A percentile compares a stretch with the other conserved stretches of the same genome.
Conservation (phyloP, 495 filamentous ascomycete species). For the Neurospora sp. region DNA sequence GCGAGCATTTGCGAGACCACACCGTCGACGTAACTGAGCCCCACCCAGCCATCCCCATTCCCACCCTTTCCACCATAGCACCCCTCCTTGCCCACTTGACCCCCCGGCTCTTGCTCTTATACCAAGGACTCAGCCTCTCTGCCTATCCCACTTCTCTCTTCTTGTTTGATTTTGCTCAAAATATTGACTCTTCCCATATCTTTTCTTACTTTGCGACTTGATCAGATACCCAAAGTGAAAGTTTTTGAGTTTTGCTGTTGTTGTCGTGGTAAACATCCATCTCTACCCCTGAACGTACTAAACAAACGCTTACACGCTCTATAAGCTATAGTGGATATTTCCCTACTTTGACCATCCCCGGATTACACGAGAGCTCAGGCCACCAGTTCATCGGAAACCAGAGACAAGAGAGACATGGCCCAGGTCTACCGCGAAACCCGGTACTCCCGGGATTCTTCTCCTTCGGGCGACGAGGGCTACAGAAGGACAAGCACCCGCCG, state of each 20-base stretch:
- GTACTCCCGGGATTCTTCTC: slow-evolving; percentile 35
- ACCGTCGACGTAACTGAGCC: not conserved
- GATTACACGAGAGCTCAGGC: not conserved
- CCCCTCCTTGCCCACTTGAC: not conserved
- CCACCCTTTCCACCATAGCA: not conserved
- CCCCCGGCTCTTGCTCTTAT: not conserved
- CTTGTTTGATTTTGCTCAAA: not conserved
- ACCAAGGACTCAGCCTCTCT: not conserved
- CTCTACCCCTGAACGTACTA: not conserved
- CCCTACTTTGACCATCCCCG: not conserved
- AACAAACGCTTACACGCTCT: not conserved
- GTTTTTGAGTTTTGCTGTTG: not conserved
- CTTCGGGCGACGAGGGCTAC: slow-evolving; percentile 38
- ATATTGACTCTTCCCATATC: not conserved
- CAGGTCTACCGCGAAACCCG: slow-evolving; percentile 39
- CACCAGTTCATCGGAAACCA: not conserved
- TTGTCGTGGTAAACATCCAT: not conserved
- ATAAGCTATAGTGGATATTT: not conserved
- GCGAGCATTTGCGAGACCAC: not conserved
- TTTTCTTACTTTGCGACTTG: not conserved
- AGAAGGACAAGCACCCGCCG: slow-evolving; percentile 42
- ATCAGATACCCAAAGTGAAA: not conserved
- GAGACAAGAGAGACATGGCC: slow-evolving; percentile 21
- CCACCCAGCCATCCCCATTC: not conserved
- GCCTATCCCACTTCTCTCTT: not conserved